Base-by-base conservation (phyloP, 768 basidiomycete species). In the Boletus subparvulus region DNA sequence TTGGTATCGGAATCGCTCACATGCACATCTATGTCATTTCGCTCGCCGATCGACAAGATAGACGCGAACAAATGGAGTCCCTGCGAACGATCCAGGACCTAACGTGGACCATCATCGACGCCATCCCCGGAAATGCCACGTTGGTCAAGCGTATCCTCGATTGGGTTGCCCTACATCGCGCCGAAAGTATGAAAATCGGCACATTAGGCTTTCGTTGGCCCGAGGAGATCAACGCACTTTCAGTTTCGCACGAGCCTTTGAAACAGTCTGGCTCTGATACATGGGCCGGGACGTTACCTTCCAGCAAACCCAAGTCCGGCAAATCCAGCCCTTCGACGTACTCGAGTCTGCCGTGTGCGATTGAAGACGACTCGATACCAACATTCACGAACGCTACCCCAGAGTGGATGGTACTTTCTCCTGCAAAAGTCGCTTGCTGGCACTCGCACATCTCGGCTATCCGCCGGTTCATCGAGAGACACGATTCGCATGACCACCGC, bases 361-460 rank as follows among this genome's bases (percentile, higher is more conserved):
- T 62, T 14, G 60, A 75, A 42, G 74, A 84, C 61, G 69, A 74
- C 58, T 66, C 68, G 16, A 63, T 80, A 17, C 57, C 69, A 0
- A 61, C 71, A 9, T 80, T 76, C 58, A 64, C 59, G 37, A 61
- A 73, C 14, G 59, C 59, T 1, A 65, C 82, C 7, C 80, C 80
- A 3, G 71, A 75, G 24, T 75, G 83, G 67, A 74, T 76, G 66
- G 58, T 83, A 33, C 80, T 91, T 47, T 84, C 85, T 1, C 73
- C 77, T 28, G 78, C 79, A 17, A 82, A 86, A 51, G 68, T 89
- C 36, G 86, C 87, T 12, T 90, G 87, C 69, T 90, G 86, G 86
- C 74, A 83, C 62, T 89, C 88, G 1, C 88, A 90, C 66, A 58
- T 84, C 12, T 76, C 72, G 32, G 75, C 79, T 36, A 79, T 90